A percentile compares a stretch with the other conserved stretches of the same genome.
phyloP scores from a whole-genome alignment of 176 grass and related monocot species.

The Urochloa ruziziensis region DNA sequence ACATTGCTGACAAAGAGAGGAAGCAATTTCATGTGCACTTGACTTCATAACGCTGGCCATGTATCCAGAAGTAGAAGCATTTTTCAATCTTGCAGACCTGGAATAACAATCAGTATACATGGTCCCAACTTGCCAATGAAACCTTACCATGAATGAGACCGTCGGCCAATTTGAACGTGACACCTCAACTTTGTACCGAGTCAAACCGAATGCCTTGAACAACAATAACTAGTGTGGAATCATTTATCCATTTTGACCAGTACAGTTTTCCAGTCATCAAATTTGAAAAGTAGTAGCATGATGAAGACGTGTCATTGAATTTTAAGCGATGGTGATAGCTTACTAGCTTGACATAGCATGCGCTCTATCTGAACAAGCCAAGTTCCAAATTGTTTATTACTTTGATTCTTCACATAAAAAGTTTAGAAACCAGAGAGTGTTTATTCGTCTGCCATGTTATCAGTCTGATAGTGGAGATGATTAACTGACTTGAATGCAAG shows the following conservation, averaged over 20 bases:
- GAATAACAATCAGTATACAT: background rate
- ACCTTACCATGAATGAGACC: background rate
- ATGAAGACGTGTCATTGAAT: background rate
- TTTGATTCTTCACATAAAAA: background rate
- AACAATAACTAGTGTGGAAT: constrained; percentile 12
- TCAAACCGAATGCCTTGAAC: constrained; percentile 8
- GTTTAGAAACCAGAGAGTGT: background rate
- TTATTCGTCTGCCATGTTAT: no score
- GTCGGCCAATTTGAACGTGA: background rate
- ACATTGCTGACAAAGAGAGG: background rate
- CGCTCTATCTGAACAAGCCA: background rate
- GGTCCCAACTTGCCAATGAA: background rate
- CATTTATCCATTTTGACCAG: background rate
- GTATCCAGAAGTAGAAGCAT: background rate
- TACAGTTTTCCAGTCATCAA: background rate
- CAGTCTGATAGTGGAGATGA: background rate
- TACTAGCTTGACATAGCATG: background rate
- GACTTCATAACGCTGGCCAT: background rate
- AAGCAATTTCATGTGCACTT: background rate
- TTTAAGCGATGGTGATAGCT: background rate
- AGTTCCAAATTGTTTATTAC: background rate
- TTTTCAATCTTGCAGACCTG: background rate
- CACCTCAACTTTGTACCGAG: background rate
- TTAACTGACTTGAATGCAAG: background rate
- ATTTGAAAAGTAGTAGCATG: background rate